Evolutionary conservation across 2,329 filamentous ascomycete species (phyloP), one percentile per base, ranked within the genome.

Genomic region (Cyphellophora europaea): DNA sequence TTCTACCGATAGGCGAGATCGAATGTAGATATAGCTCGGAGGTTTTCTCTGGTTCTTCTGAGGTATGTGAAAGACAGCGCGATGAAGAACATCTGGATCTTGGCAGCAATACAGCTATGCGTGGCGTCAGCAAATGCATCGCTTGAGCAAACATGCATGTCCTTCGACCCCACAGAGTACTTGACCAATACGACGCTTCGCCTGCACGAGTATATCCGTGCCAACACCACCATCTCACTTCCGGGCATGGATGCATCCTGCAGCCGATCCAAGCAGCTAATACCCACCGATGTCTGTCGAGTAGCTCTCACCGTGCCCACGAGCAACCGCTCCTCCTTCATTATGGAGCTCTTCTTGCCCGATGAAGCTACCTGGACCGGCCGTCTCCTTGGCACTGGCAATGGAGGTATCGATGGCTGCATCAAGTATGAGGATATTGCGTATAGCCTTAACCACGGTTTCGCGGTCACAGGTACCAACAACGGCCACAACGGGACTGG

Each of bases 401-500:
- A 71, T 33, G 65, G 66, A 0, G 67, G 67, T 2, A 49, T 67
- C 10, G 59, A 58, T 23, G 65, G 66, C 10, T 70, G 68, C 61
- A 59, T 63, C 17, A 58, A 62, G 45, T 62, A 69, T 40, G 53
- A 60, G 38, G 65, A 62, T 41, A 50, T 61, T 18, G 62, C 54
- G 1, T 69, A 69, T 29, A 57, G 60, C 2, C 50, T 56, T 5
- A 43, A 53, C 0, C 51, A 60, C 11, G 64, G 64, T 0, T 70
- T 71, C 34, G 58, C 65, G 1, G 54, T 57, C 0, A 58, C 70
- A 16, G 66, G 64, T 2, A 61, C 67, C 2, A 70, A 71, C 38
- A 67, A 66, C 14, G 67, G 67, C 3, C 67, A 71, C 31, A 67
- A 69, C 40, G 67, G 65, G 21, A 56, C 59, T 3, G 59, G 56